Conservation (phyloP, 2,329 filamentous ascomycete species). For the Hypoxylon sp. region DNA sequence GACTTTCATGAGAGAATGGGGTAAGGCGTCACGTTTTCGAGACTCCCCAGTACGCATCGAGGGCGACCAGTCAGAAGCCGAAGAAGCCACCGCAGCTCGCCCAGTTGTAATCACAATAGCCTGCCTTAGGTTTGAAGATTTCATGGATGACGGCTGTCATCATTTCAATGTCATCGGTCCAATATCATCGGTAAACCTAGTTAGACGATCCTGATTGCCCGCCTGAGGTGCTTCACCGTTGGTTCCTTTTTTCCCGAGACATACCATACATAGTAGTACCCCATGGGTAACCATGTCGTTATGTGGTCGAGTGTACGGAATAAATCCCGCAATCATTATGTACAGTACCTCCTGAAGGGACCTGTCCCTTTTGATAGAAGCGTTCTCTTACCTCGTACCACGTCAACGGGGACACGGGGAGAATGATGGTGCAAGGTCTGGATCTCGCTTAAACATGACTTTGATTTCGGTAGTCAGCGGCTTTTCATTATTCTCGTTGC, state of each 20-base stretch:
- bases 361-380: conserved; percentile 25
- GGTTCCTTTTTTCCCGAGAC: conserved; percentile 40
- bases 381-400: conserved; percentile 10
- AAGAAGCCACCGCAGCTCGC: conserved; percentile 21
- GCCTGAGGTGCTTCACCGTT: conserved; percentile 31
- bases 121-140: conserved; percentile 25
- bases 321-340: conserved; percentile 42
- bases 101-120: conserved; percentile 26
- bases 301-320: conserved; percentile 32
- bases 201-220: conserved; percentile 35
- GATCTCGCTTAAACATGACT: conserved; percentile 34
- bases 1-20: conserved; percentile 28
- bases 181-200: conserved; percentile 28
- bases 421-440: conserved; percentile 29
- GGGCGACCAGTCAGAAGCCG: conserved; percentile 23
- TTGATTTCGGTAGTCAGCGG: conserved; percentile 38
- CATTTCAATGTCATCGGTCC: conserved; percentile 40
- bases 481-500: conserved; percentile 17
- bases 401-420: conserved; percentile 26
- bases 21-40: conserved; percentile 33
- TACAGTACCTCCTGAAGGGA: conserved; percentile 13
- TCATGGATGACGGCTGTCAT: conserved; percentile 38
- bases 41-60: conserved; percentile 10
- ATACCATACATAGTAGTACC: conserved; percentile 24
- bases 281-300: conserved; percentile 43